Base-by-base conservation (phyloP, 2,329 filamentous ascomycete species). In the Monilinia fructicola region DNA sequence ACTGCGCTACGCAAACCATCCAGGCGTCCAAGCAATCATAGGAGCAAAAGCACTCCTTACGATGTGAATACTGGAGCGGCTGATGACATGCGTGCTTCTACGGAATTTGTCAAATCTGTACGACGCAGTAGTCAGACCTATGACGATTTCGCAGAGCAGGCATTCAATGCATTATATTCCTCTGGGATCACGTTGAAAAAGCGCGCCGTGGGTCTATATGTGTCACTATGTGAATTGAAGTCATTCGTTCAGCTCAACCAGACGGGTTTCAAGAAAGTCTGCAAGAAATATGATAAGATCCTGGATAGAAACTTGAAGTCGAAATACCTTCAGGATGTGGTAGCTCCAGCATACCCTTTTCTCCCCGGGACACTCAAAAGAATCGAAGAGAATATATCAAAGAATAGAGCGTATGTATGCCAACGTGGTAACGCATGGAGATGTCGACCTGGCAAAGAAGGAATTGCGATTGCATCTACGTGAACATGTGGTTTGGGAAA, bases 261-360 rank as follows among this genome's bases (percentile, higher is more conserved):
- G 79, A 99, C 95, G 0, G 95, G 95, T 16, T 99, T 99, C 79
- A 87, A 89, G 74, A 99, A 99, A 79, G 93, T 96, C 0, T 81
- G 98, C 72, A 99, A 99, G 80, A 99, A 99, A 78, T 99, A 95
- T 75, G 95, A 99, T 83, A 99, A 99, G 82, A 98, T 91, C 67
- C 80, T 97, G 67, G 90, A 97, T 78, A 89, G 89, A 71, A 89
- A 89, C 73, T 82, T 98, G 65, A 93, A 94, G 71, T 81, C 85
- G 18, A 81, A 84, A 55, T 99, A 97, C 77, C 87, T 97, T 78
- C 84, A 86, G 66, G 80, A 86, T 42, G 83, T 85, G 46, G 92
- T 99, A 64, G 87, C 91, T 67, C 82, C 88, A 0, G 90, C 93
- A 0, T 91, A 95, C 73, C 90, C 93, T 0, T 99, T 99, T 79